phyloP scores from a whole-genome alignment of 176 grass and related monocot species.

The Puya raimondii region DNA sequence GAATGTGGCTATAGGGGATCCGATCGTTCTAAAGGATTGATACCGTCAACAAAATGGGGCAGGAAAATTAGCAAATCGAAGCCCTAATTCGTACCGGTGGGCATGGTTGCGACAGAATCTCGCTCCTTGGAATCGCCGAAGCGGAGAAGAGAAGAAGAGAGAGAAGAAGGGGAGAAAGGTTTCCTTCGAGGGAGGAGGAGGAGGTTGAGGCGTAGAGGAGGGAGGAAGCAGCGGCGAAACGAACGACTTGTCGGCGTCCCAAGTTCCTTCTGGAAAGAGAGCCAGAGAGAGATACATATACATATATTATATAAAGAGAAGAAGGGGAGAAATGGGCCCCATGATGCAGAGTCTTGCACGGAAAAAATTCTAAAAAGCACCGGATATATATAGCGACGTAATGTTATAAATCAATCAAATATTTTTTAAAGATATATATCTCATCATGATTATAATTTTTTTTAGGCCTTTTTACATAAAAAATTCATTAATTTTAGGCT shows the following conservation, averaged over 20 bases:
- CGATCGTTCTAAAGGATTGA: neutral
- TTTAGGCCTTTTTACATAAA: too few species aligned
- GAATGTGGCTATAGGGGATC: neutral
- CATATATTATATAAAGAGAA: too few species aligned
- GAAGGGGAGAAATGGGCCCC: too few species aligned
- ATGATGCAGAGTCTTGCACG: too few species aligned
- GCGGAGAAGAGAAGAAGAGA: slow-evolving; percentile 6
- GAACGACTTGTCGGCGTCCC: neutral
- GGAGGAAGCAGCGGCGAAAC: neutral
- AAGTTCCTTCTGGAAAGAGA: too few species aligned
- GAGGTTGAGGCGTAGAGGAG: neutral
- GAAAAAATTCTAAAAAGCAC: too few species aligned
- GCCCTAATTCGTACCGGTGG: neutral
- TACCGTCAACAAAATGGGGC: neutral
- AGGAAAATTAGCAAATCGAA: neutral
- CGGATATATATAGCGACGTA: too few species aligned
- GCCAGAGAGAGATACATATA: too few species aligned
- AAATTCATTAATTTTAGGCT: too few species aligned
- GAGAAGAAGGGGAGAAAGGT: neutral
- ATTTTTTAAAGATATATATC: too few species aligned
- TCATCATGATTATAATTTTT: too few species aligned
- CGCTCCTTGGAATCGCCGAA: neutral
- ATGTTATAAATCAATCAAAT: too few species aligned
- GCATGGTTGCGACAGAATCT: neutral
- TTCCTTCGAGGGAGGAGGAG: neutral